Evolutionary conservation across 257 asterid species (phyloP), one percentile per base, ranked within the genome.

Genomic region (Lycium ferocissimum): DNA sequence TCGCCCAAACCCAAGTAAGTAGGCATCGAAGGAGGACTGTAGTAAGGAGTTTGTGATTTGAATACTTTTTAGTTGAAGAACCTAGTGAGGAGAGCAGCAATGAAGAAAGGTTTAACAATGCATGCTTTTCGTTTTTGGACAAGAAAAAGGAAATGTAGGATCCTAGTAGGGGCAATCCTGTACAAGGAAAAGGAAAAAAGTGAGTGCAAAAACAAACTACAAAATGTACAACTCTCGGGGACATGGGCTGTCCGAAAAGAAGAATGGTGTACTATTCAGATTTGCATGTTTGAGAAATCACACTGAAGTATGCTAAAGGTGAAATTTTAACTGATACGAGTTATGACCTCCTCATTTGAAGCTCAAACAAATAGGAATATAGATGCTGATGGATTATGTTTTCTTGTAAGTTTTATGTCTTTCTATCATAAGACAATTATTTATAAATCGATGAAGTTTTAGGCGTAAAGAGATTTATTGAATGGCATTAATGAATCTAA

Each of bases 351-450:
- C 72, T 65, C 38, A 18, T 65, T 33, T 43, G n/a, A 65, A 33
- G 72, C 72, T 65, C 18, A 65, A 43, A 33, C 18, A 65, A 65
- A 65, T 65, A 65, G 40, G 72, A 65, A 33, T 33, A 65, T 65
- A 65, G 45, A 65, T 12, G n/a, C 43, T 65, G 40, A 65, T 33
- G 72, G 72, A 65, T 65, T 65, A 33, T 45, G 72, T 65, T 26
- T 65, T 17, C 18, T 65, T 65, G 43, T 65, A 65, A 65, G n/a
- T 65, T 65, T 33, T 26, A 65, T 65, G 72, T 33, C 13, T 65
- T 65, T 65, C 45, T 33, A 65, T 65, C 72, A 10, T 38, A 9
- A 65, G 38, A 65, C 72, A 65, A 65, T 22, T 26, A 8, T 65
- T 33, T 17, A 11, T 5, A 65, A 43, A 65, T 43, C 26, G 37